Percentiles rank a stretch among this genome's conserved stretches.
Conservation (phyloP, 1,284 basidiomycete genomes). For the Spongiforma sp. region DNA sequence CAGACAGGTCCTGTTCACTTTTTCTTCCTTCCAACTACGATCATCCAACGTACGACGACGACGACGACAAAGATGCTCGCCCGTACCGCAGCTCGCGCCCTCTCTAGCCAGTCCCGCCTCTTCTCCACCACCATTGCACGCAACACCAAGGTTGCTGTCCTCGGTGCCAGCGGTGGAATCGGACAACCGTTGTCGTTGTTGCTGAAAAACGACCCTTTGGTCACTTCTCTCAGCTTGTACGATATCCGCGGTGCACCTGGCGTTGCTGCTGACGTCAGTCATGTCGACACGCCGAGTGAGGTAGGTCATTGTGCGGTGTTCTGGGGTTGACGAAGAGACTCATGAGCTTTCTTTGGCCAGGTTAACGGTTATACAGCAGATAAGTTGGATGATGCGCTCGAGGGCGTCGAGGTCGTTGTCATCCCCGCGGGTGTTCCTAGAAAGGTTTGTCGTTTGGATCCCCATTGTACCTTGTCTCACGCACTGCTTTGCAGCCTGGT, state of each 20-base stretch:
- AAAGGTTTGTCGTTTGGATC: slow-evolving; percentile 60
- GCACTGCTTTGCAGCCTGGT: slow-evolving; percentile 57
- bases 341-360: slow-evolving; percentile 45
- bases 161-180: slow-evolving; percentile 93
- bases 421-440: slow-evolving; percentile 98
- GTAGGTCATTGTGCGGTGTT: slow-evolving; percentile 45
- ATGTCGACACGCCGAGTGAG: slow-evolving; percentile 90
- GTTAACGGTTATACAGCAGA: slow-evolving; percentile 84
- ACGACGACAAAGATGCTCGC: slow-evolving; percentile 54
- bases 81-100: slow-evolving; percentile 56
- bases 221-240: slow-evolving; percentile 81
- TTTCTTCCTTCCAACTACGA: slow-evolving; percentile 11
- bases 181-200: slow-evolving; percentile 91
- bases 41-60: slow-evolving; percentile 17
- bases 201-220: slow-evolving; percentile 86
- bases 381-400: slow-evolving; percentile 86
- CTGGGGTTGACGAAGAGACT: slow-evolving; percentile 4
- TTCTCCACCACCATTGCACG: slow-evolving; percentile 82
- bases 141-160: slow-evolving; percentile 86
- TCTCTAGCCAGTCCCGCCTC: slow-evolving; percentile 53
- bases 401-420: slow-evolving; percentile 89
- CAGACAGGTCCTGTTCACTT: background rate
- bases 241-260: slow-evolving; percentile 93
- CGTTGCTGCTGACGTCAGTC: slow-evolving; percentile 92
- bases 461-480: slow-evolving; percentile 31